Evolutionary conservation across 2,329 filamentous ascomycete genomes (phyloP).

Genomic region (Epichloe baconii): DNA sequence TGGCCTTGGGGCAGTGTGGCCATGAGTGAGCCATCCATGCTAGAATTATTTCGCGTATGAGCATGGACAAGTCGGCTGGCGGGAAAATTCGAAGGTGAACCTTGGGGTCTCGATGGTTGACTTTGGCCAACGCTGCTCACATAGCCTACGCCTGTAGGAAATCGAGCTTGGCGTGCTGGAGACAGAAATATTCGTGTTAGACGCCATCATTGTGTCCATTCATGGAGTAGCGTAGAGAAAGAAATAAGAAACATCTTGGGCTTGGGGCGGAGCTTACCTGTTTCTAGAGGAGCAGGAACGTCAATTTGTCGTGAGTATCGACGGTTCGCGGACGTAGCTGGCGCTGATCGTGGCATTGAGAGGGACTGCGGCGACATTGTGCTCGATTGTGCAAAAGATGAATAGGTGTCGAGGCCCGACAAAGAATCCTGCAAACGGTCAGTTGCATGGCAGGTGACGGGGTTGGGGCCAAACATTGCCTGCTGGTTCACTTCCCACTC

Average conservation of each 20-base stretch:
- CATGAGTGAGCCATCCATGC: constrained; percentile 76
- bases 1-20: constrained; percentile 75
- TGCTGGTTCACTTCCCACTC: constrained; percentile 20
- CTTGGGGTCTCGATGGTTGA: constrained; percentile 3
- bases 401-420: constrained; percentile 58
- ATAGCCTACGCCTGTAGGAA: constrained; percentile 38
- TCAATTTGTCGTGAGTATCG: constrained; percentile 53
- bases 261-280: constrained; percentile 29
- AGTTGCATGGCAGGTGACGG: constrained; percentile 1
- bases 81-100: constrained; percentile 41
- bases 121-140: constrained; percentile 36
- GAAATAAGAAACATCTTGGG: constrained; percentile 20
- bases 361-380: constrained; percentile 39
- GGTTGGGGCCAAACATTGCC: not conserved
- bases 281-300: constrained; percentile 27
- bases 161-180: constrained; percentile 38
- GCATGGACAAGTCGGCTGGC: constrained; percentile 48
- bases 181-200: constrained; percentile 33
- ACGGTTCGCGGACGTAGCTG: constrained; percentile 32
- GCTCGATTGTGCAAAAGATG: constrained; percentile 22
- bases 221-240: constrained; percentile 49
- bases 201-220: constrained; percentile 12
- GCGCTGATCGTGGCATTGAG: constrained; percentile 38
- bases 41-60: constrained; percentile 70
- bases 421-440: constrained; percentile 56